Conservation (phyloP, 805 yeast species). For the Spathaspora girioi region DNA sequence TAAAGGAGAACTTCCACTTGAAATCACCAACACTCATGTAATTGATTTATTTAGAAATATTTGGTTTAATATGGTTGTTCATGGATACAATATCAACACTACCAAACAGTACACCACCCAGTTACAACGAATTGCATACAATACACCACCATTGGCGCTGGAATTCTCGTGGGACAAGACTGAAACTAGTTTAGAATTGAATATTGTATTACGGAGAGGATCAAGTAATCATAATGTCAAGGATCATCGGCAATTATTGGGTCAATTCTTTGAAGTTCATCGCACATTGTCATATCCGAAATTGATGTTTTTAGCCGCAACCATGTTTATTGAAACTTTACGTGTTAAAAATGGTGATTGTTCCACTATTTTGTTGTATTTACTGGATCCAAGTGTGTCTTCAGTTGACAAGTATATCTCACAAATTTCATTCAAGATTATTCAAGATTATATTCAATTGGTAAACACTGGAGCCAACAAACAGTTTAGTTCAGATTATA, state of each 20-base stretch:
- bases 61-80: slow-evolving; percentile 93
- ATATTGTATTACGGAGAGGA: slow-evolving; percentile 85
- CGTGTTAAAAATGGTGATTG: slow-evolving; percentile 81
- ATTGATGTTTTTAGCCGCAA: slow-evolving; percentile 82
- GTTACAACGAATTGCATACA: slow-evolving; percentile 72
- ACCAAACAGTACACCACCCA: slow-evolving; percentile 43
- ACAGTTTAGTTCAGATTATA: slow-evolving; percentile 52
- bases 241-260: slow-evolving; percentile 67
- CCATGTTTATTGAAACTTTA: slow-evolving; percentile 72
- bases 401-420: slow-evolving; percentile 66
- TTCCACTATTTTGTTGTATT: slow-evolving; percentile 70
- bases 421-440: slow-evolving; percentile 56
- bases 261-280: slow-evolving; percentile 48
- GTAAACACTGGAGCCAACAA: slow-evolving; percentile 52
- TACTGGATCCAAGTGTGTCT: slow-evolving; percentile 74
- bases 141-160: slow-evolving; percentile 83
- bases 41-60: slow-evolving; percentile 72
- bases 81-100: slow-evolving; percentile 73
- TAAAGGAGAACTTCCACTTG: slow-evolving; percentile 38
- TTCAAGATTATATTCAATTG: slow-evolving; percentile 51
- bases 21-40: slow-evolving; percentile 43
- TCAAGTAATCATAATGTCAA: slow-evolving; percentile 78
- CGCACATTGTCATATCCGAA: slow-evolving; percentile 64
- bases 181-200: slow-evolving; percentile 89
- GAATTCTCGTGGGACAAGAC: slow-evolving; percentile 76